These are phyloP conservation scores for Aciculosporium take DNA, from an alignment of 2,329 filamentous ascomycete species.

Conservation along the genomic window DNA sequence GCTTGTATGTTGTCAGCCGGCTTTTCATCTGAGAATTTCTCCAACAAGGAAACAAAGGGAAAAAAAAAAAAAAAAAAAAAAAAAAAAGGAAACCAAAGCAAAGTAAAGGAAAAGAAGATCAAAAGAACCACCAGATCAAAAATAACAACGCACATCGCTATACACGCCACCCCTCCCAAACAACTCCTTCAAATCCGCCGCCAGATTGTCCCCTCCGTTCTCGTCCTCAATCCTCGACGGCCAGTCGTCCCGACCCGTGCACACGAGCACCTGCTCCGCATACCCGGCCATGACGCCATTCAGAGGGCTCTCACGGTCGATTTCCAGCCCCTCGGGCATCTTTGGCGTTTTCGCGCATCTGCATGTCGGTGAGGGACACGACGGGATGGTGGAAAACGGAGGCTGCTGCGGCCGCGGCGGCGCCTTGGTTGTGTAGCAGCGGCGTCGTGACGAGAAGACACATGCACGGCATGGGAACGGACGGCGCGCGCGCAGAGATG, in stretches of 20 bases:
- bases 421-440: conserved; percentile 10
- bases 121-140: too few species aligned
- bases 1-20: conserved; percentile 32
- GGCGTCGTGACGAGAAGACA: background rate
- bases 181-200: conserved; percentile 57
- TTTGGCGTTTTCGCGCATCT: conserved; percentile 52
- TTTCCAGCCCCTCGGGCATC: conserved; percentile 53
- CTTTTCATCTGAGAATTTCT: background rate
- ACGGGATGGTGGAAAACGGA: conserved; percentile 27
- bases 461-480: background rate
- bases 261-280: conserved; percentile 69
- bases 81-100: background rate
- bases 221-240: conserved; percentile 74
- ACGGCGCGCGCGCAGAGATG: background rate
- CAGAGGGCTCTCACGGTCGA: conserved; percentile 56
- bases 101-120: too few species aligned
- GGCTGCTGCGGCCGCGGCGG: conserved; percentile 11
- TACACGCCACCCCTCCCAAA: conserved; percentile 52
- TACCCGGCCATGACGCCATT: conserved; percentile 68
- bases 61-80: background rate
- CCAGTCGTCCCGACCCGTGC: conserved; percentile 72
- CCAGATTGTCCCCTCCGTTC: conserved; percentile 48
- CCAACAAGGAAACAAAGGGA: background rate
- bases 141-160: conserved; percentile 42
- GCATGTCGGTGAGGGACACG: conserved; percentile 66